Base-by-base conservation (phyloP, 257 asterid species). In the Solanum okadae region DNA sequence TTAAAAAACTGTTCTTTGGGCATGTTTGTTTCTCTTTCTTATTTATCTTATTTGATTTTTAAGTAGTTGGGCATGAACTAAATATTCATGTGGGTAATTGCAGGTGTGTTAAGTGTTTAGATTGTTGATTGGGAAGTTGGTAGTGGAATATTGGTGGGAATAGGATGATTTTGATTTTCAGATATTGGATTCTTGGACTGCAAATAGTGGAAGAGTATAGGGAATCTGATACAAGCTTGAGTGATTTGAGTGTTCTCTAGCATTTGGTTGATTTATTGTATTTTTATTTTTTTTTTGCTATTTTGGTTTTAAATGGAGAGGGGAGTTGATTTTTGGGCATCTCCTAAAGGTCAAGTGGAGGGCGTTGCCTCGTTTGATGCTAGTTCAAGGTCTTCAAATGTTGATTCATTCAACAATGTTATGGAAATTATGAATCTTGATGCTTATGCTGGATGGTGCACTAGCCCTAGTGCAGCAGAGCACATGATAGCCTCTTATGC, bases 391-490 rank as follows among this genome's bases (percentile, higher is more conserved):
- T 71, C 89, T 87, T 81, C 93, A 59, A 90, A 72, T 85, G 29
- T 89, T 79, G 95, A 94, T 61, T 89, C 93, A 4, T 90, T 88
- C 78, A 49, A 71, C 90, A 92, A 87, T 79, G 90, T 87, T 85
- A 90, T 88, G 23, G 98, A 96, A 20, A 83, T 93, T 77, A 92
- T 94, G 92, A 94, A 90, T 81, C 93, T 95, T 9, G 98, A 97
- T 85, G 83, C 90, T 8, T 93, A 92, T 88, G 92, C 93, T 42
- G 98, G 96, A 85, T 95, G 97, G 97, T 93, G 93, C 91, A 91
- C 59, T 88, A 90, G 94, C 91, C 95, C 98, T 67, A 92, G 84
- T 78, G 23, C 92, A 49, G 84, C 92, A 65, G 98, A 95, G 52
- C 98, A 93, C 89, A 91, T 93, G 90, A 89, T 95, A 88, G 93